Evolutionary conservation across 2,329 filamentous ascomycete genomes (phyloP), one percentile per base, ranked within the genome.

Genomic region (Neonectria magnoliae): DNA sequence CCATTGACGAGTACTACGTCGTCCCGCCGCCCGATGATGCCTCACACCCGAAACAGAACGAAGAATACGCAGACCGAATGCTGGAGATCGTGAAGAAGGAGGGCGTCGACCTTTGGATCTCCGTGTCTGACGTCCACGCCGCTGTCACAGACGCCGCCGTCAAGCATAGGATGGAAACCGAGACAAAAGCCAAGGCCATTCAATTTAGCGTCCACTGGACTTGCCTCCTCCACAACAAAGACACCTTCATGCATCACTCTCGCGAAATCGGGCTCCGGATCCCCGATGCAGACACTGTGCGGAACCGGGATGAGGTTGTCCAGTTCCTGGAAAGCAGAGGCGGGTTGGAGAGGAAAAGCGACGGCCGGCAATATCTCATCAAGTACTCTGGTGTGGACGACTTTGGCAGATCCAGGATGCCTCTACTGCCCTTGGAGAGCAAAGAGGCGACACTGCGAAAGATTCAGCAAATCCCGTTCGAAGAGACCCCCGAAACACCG

Each of bases 81-180:
- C 75, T 91, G 2, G 78, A 86, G 9, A 83, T 93, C 27, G 82
- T 93, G 44, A 74, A 82, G 6, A 75, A 79, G 0, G 90, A 94
- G 67, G 81, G 83, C 0, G 84, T 92, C 5, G 86, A 93, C 60
- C 77, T 94, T 3, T 94, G 91, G 91, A 87, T 94, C 3, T 89
- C 88, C 20, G 93, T 91, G 71, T 93, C 91, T 0, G 89, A 88
- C n/a, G 88, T 91, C 9, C 83, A 85, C 1, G 87, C 86, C 1
- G 89, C 88, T 0, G 77, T 90, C 13, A 88, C 91, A 71, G 91
- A 94, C 74, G 91, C 88, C 0, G 77, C 85, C 38, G 90, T 89
- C 1, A 89, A 88, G 66, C 85, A 91, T 61, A 79, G 83, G 3
- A 79, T 93, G 18, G 87, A 91, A 69, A 78, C 80, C 14, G 80